Evolutionary conservation across 2,329 filamentous ascomycete species (phyloP).

Genomic region (Epichloe gansuensis): DNA sequence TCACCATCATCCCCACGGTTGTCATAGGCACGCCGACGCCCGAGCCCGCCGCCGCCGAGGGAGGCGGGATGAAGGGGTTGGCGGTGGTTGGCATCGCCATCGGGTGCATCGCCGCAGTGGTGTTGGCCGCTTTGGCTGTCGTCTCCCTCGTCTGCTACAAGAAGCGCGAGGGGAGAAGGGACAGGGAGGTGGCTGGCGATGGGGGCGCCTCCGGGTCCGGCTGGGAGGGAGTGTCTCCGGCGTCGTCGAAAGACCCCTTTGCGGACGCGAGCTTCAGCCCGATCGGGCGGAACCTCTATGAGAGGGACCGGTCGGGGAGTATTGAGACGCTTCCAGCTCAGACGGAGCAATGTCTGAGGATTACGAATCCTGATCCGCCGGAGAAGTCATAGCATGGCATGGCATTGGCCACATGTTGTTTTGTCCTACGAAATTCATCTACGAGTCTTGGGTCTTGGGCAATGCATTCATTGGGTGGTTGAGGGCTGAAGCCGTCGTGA

Average conservation of each 20-base stretch:
- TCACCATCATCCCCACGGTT: background rate
- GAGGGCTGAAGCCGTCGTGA: too few relatives aligned
- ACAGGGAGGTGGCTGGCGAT: background rate
- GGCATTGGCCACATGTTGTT: background rate
- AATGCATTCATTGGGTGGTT: too few relatives aligned
- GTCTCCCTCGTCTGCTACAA: background rate
- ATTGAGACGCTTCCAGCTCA: background rate
- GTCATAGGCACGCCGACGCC: background rate
- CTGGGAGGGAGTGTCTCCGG: background rate
- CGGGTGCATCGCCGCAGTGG: background rate
- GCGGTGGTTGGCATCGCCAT: constrained; percentile 1
- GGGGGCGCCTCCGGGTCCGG: background rate
- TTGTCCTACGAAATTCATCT: too few relatives aligned
- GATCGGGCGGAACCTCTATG: background rate
- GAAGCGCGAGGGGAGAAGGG: background rate
- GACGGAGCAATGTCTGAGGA: background rate
- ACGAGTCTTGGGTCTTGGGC: too few relatives aligned
- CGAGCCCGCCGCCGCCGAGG: background rate
- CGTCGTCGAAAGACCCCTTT: background rate
- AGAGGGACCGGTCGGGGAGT: constrained; percentile 3
- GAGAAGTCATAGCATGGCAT: background rate
- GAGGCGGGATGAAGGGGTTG: background rate
- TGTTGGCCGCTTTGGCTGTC: background rate
- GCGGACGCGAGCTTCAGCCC: background rate
- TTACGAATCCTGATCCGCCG: constrained; percentile 3